A percentile compares a stretch with the other conserved stretches of the same genome.
These are phyloP conservation scores for Aspergillus funiculosus DNA, from an alignment of 495 filamentous ascomycete species.

Conservation along the genomic window DNA sequence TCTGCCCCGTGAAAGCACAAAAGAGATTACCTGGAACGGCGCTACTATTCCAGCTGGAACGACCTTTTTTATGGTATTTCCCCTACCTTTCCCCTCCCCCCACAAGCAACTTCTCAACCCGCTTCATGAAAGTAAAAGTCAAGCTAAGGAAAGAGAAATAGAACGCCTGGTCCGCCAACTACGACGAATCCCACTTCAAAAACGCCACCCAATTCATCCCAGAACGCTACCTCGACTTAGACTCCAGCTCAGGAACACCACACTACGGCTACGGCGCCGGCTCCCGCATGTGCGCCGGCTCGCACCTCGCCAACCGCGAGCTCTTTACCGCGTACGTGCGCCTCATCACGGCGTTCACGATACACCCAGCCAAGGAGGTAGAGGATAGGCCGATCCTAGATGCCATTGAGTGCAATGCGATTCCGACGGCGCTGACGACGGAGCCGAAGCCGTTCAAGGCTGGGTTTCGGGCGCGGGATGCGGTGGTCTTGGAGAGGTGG, in stretches of 20 bases:
- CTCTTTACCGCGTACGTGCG: conserved; percentile 63
- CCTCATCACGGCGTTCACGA: conserved; percentile 61
- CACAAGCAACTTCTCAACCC: background rate
- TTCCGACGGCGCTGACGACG: conserved; percentile 59
- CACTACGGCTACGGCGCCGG: conserved; percentile 69
- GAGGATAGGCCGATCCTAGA: conserved; percentile 52
- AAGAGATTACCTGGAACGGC: conserved; percentile 56
- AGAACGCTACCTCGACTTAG: conserved; percentile 57
- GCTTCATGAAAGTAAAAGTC: background rate
- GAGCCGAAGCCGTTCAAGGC: conserved; percentile 68
- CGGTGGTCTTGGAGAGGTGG: conserved; percentile 42
- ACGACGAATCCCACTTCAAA: conserved; percentile 61
- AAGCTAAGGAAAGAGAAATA: conserved; percentile 14
- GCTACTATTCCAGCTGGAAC: conserved; percentile 58
- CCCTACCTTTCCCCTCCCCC: background rate
- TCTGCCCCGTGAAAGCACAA: conserved; percentile 58
- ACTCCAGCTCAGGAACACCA: conserved; percentile 54
- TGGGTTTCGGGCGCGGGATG: conserved; percentile 46
- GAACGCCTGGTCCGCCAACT: conserved; percentile 67
- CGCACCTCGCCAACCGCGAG: conserved; percentile 61
- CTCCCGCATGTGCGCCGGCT: conserved; percentile 68
- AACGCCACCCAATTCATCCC: conserved; percentile 53
- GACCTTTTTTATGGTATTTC: conserved; percentile 57
- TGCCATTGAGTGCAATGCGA: conserved; percentile 56
- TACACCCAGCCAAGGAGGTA: conserved; percentile 35